Conservation (phyloP, 805 yeast species). For the Wilhelminamyces savonicus region DNA sequence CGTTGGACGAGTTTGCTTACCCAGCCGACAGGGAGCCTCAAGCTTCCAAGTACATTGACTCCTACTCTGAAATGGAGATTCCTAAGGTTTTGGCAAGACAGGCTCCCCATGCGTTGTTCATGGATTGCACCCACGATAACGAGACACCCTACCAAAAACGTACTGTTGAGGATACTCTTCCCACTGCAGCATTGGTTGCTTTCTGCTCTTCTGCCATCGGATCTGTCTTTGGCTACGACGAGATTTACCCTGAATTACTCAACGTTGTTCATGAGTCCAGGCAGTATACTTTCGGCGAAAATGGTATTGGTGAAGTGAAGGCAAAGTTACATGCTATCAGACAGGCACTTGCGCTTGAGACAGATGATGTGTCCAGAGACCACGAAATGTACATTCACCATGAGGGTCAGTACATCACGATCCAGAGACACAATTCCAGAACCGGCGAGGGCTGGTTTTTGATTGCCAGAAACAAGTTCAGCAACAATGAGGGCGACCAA, state of each 20-base stretch:
- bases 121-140: slow-evolving; percentile 98
- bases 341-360: slow-evolving; percentile 46
- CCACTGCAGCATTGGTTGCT: slow-evolving; percentile 91
- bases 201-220: slow-evolving; percentile 93
- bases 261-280: slow-evolving; percentile 77
- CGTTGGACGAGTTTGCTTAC: slow-evolving; percentile 67
- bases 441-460: slow-evolving; percentile 87
- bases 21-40: slow-evolving; percentile 46
- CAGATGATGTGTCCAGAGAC: slow-evolving; percentile 46
- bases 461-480: slow-evolving; percentile 80
- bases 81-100: slow-evolving; percentile 61
- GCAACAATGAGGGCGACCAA: slow-evolving; percentile 40
- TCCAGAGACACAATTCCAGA: slow-evolving; percentile 77
- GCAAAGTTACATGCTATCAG: slow-evolving; percentile 52
- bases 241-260: slow-evolving; percentile 74
- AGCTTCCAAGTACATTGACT: slow-evolving; percentile 17
- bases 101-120: slow-evolving; percentile 88
- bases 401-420: slow-evolving; percentile 86
- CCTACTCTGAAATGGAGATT: slow-evolving; percentile 58
- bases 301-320: slow-evolving; percentile 78
- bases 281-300: slow-evolving; percentile 43
- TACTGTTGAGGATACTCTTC: slow-evolving; percentile 89
- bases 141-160: slow-evolving; percentile 85
- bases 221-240: slow-evolving; percentile 90
- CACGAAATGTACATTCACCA: slow-evolving; percentile 94